Conservation (phyloP, 2,329 filamentous ascomycete genomes). For the Epichloe brachyelytri region DNA sequence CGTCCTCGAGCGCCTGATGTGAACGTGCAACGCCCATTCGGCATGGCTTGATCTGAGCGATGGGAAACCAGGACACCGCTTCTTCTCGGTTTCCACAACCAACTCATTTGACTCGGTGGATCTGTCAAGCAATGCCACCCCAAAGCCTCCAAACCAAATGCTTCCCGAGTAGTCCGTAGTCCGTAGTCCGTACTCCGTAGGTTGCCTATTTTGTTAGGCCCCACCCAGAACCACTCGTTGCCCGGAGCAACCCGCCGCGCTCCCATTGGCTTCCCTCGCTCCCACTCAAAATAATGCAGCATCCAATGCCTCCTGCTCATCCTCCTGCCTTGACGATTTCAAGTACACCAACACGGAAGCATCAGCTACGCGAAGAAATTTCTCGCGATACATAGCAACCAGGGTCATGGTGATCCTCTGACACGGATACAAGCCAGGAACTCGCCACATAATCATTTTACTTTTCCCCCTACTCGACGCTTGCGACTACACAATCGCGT, state of each 20-base stretch:
- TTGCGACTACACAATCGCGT: background rate
- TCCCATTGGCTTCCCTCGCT: slow-evolving; percentile 17
- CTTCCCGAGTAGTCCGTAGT: too few relatives aligned
- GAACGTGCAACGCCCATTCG: background rate
- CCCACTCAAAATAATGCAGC: slow-evolving; percentile 16
- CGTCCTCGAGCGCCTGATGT: too few relatives aligned
- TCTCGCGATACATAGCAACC: slow-evolving; percentile 13
- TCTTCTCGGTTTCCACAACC: background rate
- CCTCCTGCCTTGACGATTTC: slow-evolving; percentile 5
- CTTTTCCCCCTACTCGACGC: slow-evolving; percentile 8
- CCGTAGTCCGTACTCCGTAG: too few relatives aligned
- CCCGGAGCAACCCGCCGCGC: slow-evolving; percentile 16
- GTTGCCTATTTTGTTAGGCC: background rate
- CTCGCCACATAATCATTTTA: slow-evolving; percentile 10
- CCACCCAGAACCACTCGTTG: slow-evolving; percentile 13
- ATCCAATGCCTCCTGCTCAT: background rate
- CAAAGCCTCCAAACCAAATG: too few relatives aligned
- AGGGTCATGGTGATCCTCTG: slow-evolving; percentile 24
- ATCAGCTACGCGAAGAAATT: slow-evolving; percentile 16
- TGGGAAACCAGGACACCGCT: background rate
- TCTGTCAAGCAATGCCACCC: background rate
- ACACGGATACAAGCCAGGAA: slow-evolving; percentile 22
- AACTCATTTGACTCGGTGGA: background rate
- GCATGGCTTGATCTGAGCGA: too few relatives aligned
- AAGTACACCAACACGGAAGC: slow-evolving; percentile 19